phyloP scores from a whole-genome alignment of 805 yeast genomes.

The Yamadazyma sp. region DNA sequence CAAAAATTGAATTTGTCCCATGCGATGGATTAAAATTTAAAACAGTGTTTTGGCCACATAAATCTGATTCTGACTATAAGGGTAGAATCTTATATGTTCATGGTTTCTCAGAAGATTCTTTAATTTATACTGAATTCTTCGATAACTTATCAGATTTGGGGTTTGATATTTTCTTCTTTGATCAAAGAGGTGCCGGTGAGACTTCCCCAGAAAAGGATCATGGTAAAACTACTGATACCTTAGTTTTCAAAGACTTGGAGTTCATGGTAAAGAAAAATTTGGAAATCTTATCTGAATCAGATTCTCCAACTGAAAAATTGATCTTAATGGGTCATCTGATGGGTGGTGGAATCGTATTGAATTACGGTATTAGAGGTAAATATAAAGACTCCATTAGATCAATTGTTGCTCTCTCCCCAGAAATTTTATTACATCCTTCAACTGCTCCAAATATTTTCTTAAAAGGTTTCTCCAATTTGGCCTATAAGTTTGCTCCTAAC shows the following conservation, averaged over 20 bases:
- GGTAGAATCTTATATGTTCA: constrained; percentile 64
- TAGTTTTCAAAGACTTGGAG: constrained; percentile 58
- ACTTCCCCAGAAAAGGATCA: constrained; percentile 52
- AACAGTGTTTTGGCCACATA: constrained; percentile 41
- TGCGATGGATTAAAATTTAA: constrained; percentile 39
- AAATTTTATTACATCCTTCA: constrained; percentile 54
- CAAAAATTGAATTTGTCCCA: constrained; percentile 25
- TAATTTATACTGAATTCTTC: constrained; percentile 47
- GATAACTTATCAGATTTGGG: constrained; percentile 54
- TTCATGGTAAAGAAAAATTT: constrained; percentile 48
- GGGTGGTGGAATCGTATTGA: constrained; percentile 75
- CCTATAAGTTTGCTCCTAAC: constrained; percentile 41
- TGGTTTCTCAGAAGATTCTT: constrained; percentile 65
- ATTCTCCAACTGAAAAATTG: constrained; percentile 35
- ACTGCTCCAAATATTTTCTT: constrained; percentile 51
- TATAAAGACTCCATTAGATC: constrained; percentile 45
- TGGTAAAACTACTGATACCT: constrained; percentile 57
- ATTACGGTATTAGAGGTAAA: constrained; percentile 58
- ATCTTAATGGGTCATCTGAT: constrained; percentile 68
- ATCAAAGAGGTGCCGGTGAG: constrained; percentile 74
- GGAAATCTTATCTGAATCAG: constrained; percentile 21
- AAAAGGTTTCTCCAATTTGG: constrained; percentile 39
- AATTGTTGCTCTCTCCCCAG: constrained; percentile 56
- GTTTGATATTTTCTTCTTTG: constrained; percentile 65
- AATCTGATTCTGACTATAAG: constrained; percentile 29